A percentile compares a stretch with the other conserved stretches of the same genome.
These are phyloP conservation scores for Sugiyamaella castrensis DNA, from an alignment of 1,139 yeast species.

Conservation along the genomic window DNA sequence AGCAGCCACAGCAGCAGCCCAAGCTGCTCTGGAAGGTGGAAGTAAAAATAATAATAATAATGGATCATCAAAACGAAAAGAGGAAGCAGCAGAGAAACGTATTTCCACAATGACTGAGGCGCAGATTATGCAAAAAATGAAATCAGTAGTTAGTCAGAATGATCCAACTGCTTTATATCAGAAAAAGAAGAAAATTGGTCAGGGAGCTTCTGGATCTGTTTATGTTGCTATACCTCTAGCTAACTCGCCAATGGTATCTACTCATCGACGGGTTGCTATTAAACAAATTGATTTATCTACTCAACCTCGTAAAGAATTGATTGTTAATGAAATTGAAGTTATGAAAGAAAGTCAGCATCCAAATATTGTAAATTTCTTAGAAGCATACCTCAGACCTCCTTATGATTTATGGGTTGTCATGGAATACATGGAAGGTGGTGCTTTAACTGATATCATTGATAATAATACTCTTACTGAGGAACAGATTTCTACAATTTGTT, in stretches of 20 bases:
- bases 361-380: conserved; percentile 88
- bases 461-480: conserved; percentile 76
- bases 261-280: conserved; percentile 57
- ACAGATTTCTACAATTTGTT: conserved; percentile 88
- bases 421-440: conserved; percentile 95
- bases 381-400: conserved; percentile 61
- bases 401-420: conserved; percentile 82
- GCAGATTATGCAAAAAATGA: conserved; percentile 79
- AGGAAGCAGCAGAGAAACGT: conserved; percentile 51
- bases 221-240: conserved; percentile 72
- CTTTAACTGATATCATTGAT: conserved; percentile 86
- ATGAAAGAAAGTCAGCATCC: conserved; percentile 91
- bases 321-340: conserved; percentile 87
- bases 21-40: conserved; percentile 30
- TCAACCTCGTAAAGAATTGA: conserved; percentile 94
- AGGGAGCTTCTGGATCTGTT: conserved; percentile 97
- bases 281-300: conserved; percentile 91
- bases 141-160: conserved; percentile 74
- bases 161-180: conserved; percentile 87
- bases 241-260: conserved; percentile 28
- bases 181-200: conserved; percentile 95
- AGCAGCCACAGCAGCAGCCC: conserved; percentile 34
- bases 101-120: conserved; percentile 76
- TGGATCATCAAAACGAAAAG: conserved; percentile 20
- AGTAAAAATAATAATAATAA: neutral